Evolutionary conservation across 208 protist species (phyloP).

Genomic region (Plasmodiophora brassicae): DNA sequence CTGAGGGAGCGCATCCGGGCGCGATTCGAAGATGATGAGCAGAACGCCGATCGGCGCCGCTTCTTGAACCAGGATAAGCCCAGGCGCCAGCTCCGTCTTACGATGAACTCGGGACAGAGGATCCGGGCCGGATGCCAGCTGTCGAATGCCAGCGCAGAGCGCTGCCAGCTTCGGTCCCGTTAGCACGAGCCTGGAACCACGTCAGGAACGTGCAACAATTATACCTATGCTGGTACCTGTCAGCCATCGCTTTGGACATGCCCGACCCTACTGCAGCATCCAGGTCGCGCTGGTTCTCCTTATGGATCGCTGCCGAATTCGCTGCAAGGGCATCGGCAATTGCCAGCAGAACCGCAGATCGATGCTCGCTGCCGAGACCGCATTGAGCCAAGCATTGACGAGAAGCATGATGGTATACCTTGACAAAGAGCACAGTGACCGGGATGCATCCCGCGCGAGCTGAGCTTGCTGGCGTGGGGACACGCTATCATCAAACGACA

Average conservation of each 20-base stretch:
- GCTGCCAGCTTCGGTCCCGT: background rate
- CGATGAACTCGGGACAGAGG: background rate
- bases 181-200: background rate
- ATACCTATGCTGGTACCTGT: constrained; percentile 5
- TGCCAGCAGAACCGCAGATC: constrained; percentile 55
- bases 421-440: background rate
- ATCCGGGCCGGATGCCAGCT: background rate
- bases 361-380: background rate
- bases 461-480: background rate
- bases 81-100: constrained; percentile 60
- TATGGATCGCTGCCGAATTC: constrained; percentile 55
- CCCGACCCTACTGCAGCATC: background rate
- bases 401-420: background rate
- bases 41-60: constrained; percentile 79
- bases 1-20: constrained; percentile 71
- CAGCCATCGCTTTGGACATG: constrained; percentile 22
- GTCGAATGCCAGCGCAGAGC: background rate
- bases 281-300: constrained; percentile 1
- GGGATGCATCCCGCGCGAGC: background rate
- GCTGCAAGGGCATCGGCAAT: constrained; percentile 63
- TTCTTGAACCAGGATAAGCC: constrained; percentile 70
- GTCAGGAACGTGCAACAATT: background rate
- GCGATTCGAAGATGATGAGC: constrained; percentile 82
- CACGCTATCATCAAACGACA: background rate
- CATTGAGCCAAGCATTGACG: constrained; percentile 24